Evolutionary conservation across 2,329 filamentous ascomycete species (phyloP), one percentile per base, ranked within the genome.

Genomic region (Hansfordia pulvinata): DNA sequence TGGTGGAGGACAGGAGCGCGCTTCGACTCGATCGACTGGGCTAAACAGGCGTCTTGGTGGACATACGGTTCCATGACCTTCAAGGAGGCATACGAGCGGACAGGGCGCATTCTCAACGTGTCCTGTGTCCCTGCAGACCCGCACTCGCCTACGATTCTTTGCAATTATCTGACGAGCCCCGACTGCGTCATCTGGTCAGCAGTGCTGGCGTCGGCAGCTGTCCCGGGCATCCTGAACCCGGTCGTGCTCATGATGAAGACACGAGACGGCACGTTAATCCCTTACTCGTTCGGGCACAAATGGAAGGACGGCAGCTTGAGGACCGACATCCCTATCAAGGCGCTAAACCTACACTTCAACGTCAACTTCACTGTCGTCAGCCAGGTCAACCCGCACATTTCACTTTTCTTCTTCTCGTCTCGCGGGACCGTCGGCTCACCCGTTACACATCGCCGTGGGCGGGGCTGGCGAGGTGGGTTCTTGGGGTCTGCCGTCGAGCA

Each of bases 101-200:
- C 90, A 0, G 90, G 90, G 0, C 78, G 90, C 12, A 90, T 96
- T 34, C 64, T 98, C 26, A 98, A 98, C 51, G 85, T 98, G 8
- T 84, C 83, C 5, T 98, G 90, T 49, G 84, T 98, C 2, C 90
- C 90, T 1, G 86, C 88, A 0, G 90, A 98, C 48, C 90, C 88
- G 11, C 85, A 98, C 52, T 92, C 83, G 22, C 88, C 71, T 7
- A 75, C 85, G 1, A 93, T 98, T 37, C 64, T 98, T 6, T 84
- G 84, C 45, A 98, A 98, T 54, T 93, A 96, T 49, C 68, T 94
- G 17, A 96, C 90, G 2, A 81, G 80, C 13, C 90, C 90, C 0
- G 85, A 98, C 56, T 98, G 90, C 46, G 90, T 98, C 20, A 92
- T 98, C 35, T 98, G 92, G 90, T 93, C 85, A 8, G 88, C 90